Percentiles rank a stretch among this genome's conserved stretches.
These are phyloP conservation scores for Elsinoe fawcettii DNA, from an alignment of 2,329 filamentous ascomycete species.

Conservation along the genomic window DNA sequence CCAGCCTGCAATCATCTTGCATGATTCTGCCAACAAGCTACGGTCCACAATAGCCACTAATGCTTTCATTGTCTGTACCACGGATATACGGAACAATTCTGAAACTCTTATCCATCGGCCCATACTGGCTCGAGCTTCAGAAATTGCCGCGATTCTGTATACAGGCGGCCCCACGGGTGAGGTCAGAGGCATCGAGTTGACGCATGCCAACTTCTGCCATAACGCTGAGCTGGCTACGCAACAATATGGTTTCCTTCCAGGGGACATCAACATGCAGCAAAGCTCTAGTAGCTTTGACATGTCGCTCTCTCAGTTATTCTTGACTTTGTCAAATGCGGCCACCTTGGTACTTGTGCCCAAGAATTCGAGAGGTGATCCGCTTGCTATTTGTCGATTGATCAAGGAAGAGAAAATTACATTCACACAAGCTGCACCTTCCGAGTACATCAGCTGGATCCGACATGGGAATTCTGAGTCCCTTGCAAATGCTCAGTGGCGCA, in stretches of 20 bases:
- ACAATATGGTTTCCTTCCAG: neutral
- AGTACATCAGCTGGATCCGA: slow-evolving; percentile 29
- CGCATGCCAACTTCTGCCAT: slow-evolving; percentile 26
- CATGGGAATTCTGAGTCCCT: neutral
- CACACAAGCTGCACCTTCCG: slow-evolving; percentile 37
- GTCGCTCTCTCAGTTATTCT: slow-evolving; percentile 34
- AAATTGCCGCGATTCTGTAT: slow-evolving; percentile 27
- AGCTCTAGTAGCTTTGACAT: slow-evolving; percentile 37
- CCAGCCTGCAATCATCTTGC: too few relatives aligned
- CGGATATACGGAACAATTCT: too few relatives aligned
- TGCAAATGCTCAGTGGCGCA: neutral
- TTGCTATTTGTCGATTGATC: slow-evolving; percentile 32
- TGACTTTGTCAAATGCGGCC: slow-evolving; percentile 32
- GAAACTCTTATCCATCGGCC: too few relatives aligned
- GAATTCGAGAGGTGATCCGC: slow-evolving; percentile 29
- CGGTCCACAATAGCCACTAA: too few relatives aligned
- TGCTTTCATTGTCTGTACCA: too few relatives aligned
- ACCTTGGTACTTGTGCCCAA: slow-evolving; percentile 31
- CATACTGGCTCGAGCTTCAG: too few relatives aligned
- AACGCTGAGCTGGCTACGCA: neutral
- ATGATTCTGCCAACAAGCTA: too few relatives aligned
- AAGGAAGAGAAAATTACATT: slow-evolving; percentile 29
- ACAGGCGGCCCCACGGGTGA: slow-evolving; percentile 26
- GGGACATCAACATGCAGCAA: slow-evolving; percentile 33
- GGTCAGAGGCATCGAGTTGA: slow-evolving; percentile 38